phyloP scores from a whole-genome alignment of 2,329 filamentous ascomycete genomes.

The Hymenoscyphus albidus region DNA sequence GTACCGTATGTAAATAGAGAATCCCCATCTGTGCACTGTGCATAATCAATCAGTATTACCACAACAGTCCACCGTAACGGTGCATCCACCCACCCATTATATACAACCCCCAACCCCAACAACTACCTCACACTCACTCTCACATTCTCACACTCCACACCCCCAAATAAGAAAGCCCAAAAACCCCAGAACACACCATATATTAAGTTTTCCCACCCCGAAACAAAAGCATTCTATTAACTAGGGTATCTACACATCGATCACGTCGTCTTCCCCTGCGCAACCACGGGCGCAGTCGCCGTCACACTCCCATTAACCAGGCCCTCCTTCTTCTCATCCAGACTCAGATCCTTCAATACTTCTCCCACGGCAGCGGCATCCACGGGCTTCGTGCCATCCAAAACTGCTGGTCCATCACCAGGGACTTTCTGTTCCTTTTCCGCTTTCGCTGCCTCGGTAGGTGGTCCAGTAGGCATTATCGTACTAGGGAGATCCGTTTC shows the following conservation, averaged over 20 bases:
- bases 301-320: constrained; percentile 2
- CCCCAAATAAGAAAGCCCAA: no score
- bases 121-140: no score
- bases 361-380: not conserved
- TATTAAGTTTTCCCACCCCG: no score
- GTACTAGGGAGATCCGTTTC: constrained; percentile 10
- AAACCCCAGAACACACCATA: no score
- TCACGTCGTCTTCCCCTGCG: not conserved
- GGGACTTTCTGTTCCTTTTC: not conserved
- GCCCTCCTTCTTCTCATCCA: constrained; percentile 21
- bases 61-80: no score
- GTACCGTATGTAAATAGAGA: no score
- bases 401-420: not conserved
- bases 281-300: not conserved
- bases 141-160: no score
- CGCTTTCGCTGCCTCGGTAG: not conserved
- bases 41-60: no score
- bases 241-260: not conserved
- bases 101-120: no score
- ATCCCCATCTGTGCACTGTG: no score
- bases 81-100: no score
- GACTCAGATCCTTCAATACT: not conserved
- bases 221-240: no score
- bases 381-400: not conserved
- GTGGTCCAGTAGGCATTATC: not conserved